Conservation (phyloP, 2,329 filamentous ascomycete species). For the Cercospora zeina region DNA sequence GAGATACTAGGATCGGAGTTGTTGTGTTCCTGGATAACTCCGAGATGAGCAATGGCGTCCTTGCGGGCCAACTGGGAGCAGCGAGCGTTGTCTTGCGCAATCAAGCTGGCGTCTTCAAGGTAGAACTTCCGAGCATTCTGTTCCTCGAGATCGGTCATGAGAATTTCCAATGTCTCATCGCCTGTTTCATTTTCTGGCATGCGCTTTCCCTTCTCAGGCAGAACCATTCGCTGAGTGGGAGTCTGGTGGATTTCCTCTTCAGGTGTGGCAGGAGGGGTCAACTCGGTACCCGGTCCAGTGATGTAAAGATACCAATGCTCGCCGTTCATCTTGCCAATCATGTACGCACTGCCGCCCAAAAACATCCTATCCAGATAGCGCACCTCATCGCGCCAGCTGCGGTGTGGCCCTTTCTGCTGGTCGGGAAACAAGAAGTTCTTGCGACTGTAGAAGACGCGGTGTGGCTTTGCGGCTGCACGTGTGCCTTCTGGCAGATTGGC, state of each 20-base stretch:
- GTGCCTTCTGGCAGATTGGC: constrained; percentile 66
- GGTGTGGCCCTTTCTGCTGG: constrained; percentile 88
- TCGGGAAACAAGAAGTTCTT: constrained; percentile 98
- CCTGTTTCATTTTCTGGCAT: constrained; percentile 39
- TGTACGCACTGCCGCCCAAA: constrained; percentile 89
- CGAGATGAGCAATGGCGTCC: constrained; percentile 60
- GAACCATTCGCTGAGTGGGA: constrained; percentile 59
- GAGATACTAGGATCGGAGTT: constrained; percentile 42
- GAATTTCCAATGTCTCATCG: constrained; percentile 73
- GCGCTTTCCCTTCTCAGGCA: constrained; percentile 56
- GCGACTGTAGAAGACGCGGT: constrained; percentile 96
- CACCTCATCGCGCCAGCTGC: constrained; percentile 97
- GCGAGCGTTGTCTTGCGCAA: constrained; percentile 77
- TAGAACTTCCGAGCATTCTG: constrained; percentile 68
- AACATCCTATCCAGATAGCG: constrained; percentile 90
- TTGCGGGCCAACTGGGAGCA: constrained; percentile 65
- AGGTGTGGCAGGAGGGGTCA: constrained; percentile 83
- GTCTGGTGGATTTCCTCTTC: constrained; percentile 54
- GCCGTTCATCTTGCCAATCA: constrained; percentile 99
- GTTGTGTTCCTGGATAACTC: constrained; percentile 57
- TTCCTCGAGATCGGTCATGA: constrained; percentile 69
- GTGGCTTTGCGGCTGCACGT: constrained; percentile 77
- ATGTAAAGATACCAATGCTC: constrained; percentile 99
- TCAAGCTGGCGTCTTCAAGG: constrained; percentile 79
- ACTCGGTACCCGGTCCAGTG: constrained; percentile 75